Conservation (phyloP, 371 early-diverging fungal species). For the Fennellomyces sp. region DNA sequence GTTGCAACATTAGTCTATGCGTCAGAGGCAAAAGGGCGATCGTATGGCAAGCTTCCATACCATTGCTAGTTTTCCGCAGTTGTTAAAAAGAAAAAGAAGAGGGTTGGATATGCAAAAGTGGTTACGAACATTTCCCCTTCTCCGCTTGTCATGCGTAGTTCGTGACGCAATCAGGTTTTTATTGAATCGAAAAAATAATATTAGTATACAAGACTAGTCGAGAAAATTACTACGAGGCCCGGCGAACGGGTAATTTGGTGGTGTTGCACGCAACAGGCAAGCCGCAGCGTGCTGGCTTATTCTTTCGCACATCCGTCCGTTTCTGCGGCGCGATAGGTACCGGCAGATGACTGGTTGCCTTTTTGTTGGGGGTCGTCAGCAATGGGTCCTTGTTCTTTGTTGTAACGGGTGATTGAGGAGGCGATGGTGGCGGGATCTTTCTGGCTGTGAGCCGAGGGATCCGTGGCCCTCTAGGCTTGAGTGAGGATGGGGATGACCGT, state of each 20-base stretch:
- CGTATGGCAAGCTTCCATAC: too few relatives aligned
- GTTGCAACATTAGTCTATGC: too few relatives aligned
- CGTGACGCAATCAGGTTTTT: too few relatives aligned
- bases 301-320: not conserved
- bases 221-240: not conserved
- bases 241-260: not conserved
- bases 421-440: not conserved
- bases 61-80: too few relatives aligned
- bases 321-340: not conserved
- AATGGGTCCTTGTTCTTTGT: not conserved
- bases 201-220: not conserved
- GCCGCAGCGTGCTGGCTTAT: not conserved
- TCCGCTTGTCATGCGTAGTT: too few relatives aligned
- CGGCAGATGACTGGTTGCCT: not conserved
- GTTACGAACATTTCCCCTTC: too few relatives aligned
- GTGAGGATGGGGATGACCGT: not conserved
- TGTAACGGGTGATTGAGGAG: not conserved
- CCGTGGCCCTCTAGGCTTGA: conserved; percentile 1
- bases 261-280: not conserved
- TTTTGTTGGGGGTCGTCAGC: not conserved
- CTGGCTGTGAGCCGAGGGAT: not conserved
- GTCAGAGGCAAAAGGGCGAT: too few relatives aligned
- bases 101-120: too few relatives aligned
- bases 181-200: not conserved
- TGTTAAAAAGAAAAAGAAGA: too few relatives aligned